phyloP scores from a whole-genome alignment of 768 basidiomycete species.

The Leccinum disarticulatum region DNA sequence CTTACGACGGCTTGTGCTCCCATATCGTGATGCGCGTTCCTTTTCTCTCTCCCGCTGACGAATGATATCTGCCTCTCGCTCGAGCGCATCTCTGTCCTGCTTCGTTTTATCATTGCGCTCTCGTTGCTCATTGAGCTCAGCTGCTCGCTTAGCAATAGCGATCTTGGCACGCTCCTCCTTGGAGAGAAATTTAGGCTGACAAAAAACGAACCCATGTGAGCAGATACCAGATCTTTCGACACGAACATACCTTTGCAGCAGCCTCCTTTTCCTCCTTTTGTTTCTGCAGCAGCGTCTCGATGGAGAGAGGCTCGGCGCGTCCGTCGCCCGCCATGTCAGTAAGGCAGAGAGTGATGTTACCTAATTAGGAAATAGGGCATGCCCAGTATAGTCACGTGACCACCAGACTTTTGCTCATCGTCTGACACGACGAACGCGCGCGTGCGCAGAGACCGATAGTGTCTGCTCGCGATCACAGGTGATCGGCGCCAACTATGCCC shows the following conservation, averaged over 20 bases:
- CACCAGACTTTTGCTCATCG: constrained; percentile 18
- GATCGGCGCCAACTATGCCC: constrained; percentile 20
- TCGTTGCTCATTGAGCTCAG: constrained; percentile 76
- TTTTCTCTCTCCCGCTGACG: constrained; percentile 49
- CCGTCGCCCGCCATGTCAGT: constrained; percentile 41
- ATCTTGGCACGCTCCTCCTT: constrained; percentile 89
- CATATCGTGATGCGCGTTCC: constrained; percentile 38
- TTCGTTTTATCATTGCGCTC: constrained; percentile 61
- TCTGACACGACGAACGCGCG: constrained; percentile 18
- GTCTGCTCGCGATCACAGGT: constrained; percentile 16
- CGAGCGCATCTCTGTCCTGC: constrained; percentile 67
- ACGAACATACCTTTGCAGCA: constrained; percentile 71
- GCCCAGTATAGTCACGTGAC: constrained; percentile 11
- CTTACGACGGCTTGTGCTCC: constrained; percentile 37
- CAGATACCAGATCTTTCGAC: background rate
- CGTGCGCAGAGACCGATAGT: constrained; percentile 11
- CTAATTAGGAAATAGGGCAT: constrained; percentile 14
- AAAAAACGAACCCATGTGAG: constrained; percentile 5
- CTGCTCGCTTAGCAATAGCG: constrained; percentile 82
- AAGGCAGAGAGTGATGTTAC: background rate
- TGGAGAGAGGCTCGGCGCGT: constrained; percentile 75
- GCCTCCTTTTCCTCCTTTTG: constrained; percentile 89
- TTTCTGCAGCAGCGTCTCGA: constrained; percentile 81
- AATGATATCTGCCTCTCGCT: constrained; percentile 70
- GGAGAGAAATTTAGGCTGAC: constrained; percentile 92